Evolutionary conservation across 2,329 filamentous ascomycete species (phyloP), one percentile per base, ranked within the genome.

Genomic region (Cytospora leucostoma): DNA sequence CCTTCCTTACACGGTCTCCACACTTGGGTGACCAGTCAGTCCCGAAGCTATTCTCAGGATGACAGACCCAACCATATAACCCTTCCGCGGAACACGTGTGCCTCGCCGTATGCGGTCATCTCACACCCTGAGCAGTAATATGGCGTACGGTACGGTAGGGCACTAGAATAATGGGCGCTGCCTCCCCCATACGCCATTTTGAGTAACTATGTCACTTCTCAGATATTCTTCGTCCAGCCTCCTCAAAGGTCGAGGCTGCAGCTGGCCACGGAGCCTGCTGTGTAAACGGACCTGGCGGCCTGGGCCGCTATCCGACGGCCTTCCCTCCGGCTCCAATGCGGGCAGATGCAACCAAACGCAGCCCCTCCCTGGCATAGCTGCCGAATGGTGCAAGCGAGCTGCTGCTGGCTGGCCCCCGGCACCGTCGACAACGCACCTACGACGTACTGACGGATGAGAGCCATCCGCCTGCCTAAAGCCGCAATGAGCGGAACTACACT

Each of bases 91-190:
- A 19, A 52, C 59, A 61, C 59, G 59, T 61, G 59, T 55, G 40
- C 8, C 51, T 53, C 52, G 50, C 55, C 13, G 35, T 5, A 58
- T 61, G 53, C 40, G 49, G 61, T 40, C 33, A 49, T 33, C 44
- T 21, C 44, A 50, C 34, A 32, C 33, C 60, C 53, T 38, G 55
- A 53, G 59, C 63, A 56, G 12, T 35, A 47, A 57, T 64, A 61
- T 47, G 50, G 58, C 61, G 32, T 34, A 53, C n/a, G 44, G 35
- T 7, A 33, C 13, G 21, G 32, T 10, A 11, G 15, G 35, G n/a
- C 33, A 27, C n/a, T 38, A 21, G 53, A 27, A 40, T 55, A 44
- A 33, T 11, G 47, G 33, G 27, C 33, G 33, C 33, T 51, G n/a
- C 8, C 35, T 50, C 32, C 32, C 27, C 19, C 13, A 38, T 38